Evolutionary conservation across 139 green algal species (phyloP).

Genomic region (Chlorella sorokiniana): DNA sequence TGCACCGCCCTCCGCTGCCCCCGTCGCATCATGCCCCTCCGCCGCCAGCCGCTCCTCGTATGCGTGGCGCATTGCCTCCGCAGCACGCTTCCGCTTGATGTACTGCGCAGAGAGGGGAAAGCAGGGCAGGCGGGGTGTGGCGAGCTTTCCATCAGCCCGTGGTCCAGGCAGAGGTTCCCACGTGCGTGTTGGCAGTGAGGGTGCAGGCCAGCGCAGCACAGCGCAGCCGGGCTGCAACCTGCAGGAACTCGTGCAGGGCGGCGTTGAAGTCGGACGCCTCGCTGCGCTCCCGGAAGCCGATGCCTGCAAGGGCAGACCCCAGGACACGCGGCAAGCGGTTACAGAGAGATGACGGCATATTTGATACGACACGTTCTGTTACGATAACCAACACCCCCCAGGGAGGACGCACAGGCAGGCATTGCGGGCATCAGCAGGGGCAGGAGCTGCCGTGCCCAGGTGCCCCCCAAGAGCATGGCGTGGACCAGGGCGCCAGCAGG

Average conservation of each 20-base stretch:
- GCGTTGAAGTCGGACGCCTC: conserved; percentile 73
- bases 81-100: conserved; percentile 60
- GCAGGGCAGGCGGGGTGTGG: not conserved
- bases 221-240: not conserved
- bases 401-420: too few species aligned
- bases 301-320: not conserved
- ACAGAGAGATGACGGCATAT: not conserved
- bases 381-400: too few species aligned
- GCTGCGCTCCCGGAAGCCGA: conserved; percentile 56
- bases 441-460: too few species aligned
- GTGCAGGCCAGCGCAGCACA: not conserved
- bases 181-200: not conserved
- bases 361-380: too few species aligned
- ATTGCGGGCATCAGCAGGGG: too few species aligned
- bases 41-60: conserved; percentile 37
- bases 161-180: not conserved
- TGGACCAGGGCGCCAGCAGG: too few species aligned
- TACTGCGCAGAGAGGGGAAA: conserved; percentile 33
- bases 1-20: not conserved
- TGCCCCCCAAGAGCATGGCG: too few species aligned
- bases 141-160: too few species aligned
- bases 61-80: conserved; percentile 47
- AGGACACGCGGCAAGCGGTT: not conserved
- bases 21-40: not conserved
- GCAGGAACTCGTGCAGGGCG: conserved; percentile 71